Evolutionary conservation across 768 basidiomycete genomes (phyloP).

Genomic region (Pisolithus tinctorius): DNA sequence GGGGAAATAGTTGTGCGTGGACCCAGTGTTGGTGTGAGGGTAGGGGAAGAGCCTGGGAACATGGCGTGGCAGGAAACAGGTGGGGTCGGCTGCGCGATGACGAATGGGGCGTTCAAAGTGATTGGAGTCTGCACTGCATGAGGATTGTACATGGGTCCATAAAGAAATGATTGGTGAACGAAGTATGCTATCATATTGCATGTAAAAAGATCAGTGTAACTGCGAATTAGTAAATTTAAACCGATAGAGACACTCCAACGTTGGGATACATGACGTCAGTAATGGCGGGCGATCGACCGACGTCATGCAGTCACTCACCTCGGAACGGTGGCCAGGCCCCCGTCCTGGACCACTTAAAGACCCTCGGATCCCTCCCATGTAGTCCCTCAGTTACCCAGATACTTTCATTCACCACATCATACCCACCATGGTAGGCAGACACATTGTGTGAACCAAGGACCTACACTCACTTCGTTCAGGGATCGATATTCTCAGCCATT

Average conservation of each 20-base stretch:
- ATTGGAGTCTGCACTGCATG: constrained; percentile 5
- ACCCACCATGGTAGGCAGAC: not conserved
- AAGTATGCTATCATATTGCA: not conserved
- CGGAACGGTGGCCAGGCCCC: too few relatives aligned
- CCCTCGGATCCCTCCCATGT: not conserved
- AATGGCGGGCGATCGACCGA: not conserved
- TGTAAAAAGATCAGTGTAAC: not conserved
- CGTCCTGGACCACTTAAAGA: not conserved
- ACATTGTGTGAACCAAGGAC: not conserved
- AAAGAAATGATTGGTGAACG: too few relatives aligned
- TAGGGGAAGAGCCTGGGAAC: constrained; percentile 33
- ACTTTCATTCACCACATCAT: not conserved
- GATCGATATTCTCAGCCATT: constrained; percentile 60
- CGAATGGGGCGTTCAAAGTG: constrained; percentile 59
- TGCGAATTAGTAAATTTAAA: not conserved
- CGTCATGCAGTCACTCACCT: not conserved
- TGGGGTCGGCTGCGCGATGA: constrained; percentile 42
- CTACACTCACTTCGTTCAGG: constrained; percentile 29
- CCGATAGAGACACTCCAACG: not conserved
- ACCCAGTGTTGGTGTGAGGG: constrained; percentile 53
- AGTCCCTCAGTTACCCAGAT: too few relatives aligned
- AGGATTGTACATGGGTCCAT: not conserved
- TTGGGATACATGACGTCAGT: not conserved
- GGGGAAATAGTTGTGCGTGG: constrained; percentile 63
- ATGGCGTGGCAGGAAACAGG: constrained; percentile 41